Evolutionary conservation across 2,329 filamentous ascomycete species (phyloP), one percentile per base, ranked within the genome.

Genomic region (Penicillium olsonii): DNA sequence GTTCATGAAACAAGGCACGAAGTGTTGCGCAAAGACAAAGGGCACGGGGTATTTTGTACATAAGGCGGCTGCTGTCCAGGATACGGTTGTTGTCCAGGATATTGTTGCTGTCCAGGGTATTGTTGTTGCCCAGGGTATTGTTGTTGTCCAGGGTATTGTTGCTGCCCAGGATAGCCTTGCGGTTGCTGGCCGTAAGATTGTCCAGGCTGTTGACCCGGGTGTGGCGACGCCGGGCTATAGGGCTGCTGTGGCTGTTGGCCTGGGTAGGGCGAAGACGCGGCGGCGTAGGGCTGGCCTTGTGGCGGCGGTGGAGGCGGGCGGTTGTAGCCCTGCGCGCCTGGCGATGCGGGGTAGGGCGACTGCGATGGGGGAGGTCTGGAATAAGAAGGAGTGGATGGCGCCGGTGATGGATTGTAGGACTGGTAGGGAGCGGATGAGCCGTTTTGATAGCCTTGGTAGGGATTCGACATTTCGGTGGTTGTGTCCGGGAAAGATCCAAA

Each of bases 251-350:
- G 17, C 17, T 38, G 40, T 11, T 45, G 46, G 9, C 46, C 46
- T 2, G 56, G 54, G 45, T 61, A 63, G 11, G 56, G 55, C 52
- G 66, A 67, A 52, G 64, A 65, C 56, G 53, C 46, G 18, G 62
- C 59, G 58, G 62, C 66, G 56, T 68, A 71, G 49, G 64, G 61
- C 52, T 70, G 67, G 45, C 61, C 60, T 39, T 70, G 69, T 45
- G 59, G 71, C 55, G 71, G 68, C 45, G 73, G 69, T 34, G 67
- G 72, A 37, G 74, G 70, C 17, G 72, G 70, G 50, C 72, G 65
- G 45, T 64, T 66, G 64, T 78, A 78, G 34, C 62, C 64, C 53
- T 69, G 60, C 22, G 57, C 39, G 35, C 57, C 57, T 42, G 45
- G 33, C 10, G 33, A 35, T 35, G 33, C 33, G 33, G 33, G 33